phyloP scores from a whole-genome alignment of 768 basidiomycete species.

The Psilocybe cyanescens region DNA sequence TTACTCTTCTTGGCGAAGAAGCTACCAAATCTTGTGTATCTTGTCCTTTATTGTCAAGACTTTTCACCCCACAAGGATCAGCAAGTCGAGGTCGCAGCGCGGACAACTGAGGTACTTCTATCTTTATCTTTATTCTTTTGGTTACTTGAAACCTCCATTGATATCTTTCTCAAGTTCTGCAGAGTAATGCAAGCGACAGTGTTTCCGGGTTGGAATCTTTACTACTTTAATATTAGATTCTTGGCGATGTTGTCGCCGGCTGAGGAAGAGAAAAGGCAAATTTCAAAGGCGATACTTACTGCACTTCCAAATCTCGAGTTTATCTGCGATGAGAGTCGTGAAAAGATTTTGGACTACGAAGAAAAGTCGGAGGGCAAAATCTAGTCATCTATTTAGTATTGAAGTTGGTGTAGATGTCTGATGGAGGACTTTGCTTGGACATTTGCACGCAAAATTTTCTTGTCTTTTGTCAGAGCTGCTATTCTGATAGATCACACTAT shows the following conservation, averaged over 20 bases:
- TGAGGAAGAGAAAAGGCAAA: not conserved
- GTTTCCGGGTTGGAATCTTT: slow-evolving; percentile 5
- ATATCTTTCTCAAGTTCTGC: slow-evolving; percentile 2
- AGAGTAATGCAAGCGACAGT: not conserved
- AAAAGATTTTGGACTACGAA: too few relatives aligned
- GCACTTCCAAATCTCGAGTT: not conserved
- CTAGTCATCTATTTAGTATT: too few relatives aligned
- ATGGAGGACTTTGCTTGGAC: too few relatives aligned
- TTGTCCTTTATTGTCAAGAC: not conserved
- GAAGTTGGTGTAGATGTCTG: too few relatives aligned
- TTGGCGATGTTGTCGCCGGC: not conserved
- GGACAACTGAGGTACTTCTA: not conserved
- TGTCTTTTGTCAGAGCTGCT: too few relatives aligned
- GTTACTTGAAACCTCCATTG: not conserved
- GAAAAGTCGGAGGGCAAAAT: too few relatives aligned
- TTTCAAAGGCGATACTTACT: not conserved
- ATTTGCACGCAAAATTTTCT: too few relatives aligned
- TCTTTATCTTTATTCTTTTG: not conserved
- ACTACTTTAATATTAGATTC: not conserved
- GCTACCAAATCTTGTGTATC: not conserved
- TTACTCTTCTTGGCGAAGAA: slow-evolving; percentile 7
- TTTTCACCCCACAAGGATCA: not conserved
- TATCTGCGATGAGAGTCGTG: not conserved
- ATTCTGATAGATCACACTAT: too few relatives aligned
- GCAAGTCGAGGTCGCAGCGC: not conserved